Percentiles rank a stretch among this genome's conserved stretches.
Evolutionary conservation across 202 grass and related monocot genomes (phyloP).

Genomic region (Digitaria exilis): DNA sequence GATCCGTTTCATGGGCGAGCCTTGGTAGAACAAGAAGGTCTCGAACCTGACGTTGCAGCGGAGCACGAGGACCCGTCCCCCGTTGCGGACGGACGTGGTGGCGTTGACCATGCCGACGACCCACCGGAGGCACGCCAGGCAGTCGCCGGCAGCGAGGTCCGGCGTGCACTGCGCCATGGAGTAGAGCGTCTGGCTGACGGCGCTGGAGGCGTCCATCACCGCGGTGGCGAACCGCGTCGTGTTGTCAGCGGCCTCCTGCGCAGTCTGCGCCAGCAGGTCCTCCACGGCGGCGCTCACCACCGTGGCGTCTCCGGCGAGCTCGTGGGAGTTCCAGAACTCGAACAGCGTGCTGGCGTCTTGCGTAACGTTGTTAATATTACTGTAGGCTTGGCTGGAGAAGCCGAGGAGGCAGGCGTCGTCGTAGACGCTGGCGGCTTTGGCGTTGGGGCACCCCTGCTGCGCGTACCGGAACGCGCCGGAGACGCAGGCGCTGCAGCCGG

Average conservation of each 20-base stretch:
- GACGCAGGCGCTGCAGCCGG: conserved; percentile 8
- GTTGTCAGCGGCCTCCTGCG: neutral
- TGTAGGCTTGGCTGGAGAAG: neutral
- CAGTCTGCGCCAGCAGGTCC: conserved; percentile 23
- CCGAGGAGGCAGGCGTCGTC: conserved; percentile 43
- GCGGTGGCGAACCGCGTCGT: conserved; percentile 34
- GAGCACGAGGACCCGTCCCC: conserved; percentile 44
- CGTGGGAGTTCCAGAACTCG: neutral
- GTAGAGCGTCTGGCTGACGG: conserved; percentile 42
- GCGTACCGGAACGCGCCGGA: conserved; percentile 5
- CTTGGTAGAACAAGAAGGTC: conserved; percentile 30
- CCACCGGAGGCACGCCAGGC: conserved; percentile 42
- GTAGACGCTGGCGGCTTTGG: conserved; percentile 33
- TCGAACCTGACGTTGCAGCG: conserved; percentile 68
- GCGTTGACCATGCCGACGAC: conserved; percentile 15
- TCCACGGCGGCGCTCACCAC: neutral
- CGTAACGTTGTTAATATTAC: neutral
- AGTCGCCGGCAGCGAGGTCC: conserved; percentile 50
- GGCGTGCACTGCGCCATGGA: conserved; percentile 61
- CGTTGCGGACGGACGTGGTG: conserved; percentile 10
- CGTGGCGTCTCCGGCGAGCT: neutral
- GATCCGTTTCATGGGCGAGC: neutral
- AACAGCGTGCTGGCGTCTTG: neutral
- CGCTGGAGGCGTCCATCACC: conserved; percentile 30
- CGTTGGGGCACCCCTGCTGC: conserved; percentile 28